Evolutionary conservation across 805 yeast genomes (phyloP), one percentile per base, ranked within the genome.

Genomic region (Saccharomycopsis sp.): DNA sequence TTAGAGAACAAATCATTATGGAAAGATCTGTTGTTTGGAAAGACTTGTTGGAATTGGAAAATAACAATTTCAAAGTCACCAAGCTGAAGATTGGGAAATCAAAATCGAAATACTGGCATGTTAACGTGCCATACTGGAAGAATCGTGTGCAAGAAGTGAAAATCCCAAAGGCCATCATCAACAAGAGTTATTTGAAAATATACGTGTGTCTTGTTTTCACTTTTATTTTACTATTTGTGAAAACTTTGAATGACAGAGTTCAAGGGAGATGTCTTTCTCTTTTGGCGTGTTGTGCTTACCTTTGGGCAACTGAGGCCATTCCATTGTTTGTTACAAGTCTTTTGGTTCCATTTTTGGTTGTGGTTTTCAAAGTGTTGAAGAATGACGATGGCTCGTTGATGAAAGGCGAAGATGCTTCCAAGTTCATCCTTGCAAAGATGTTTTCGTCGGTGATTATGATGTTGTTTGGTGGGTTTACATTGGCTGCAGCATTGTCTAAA

Each of bases 241-340:
- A 79, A 5, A 80, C 86, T 0, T 75, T 81, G 48, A 44, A 54
- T 8, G 69, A 70, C 20, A 76, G 75, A 49, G 65, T 61, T 4
- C 83, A 81, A 51, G 84, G 65, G 46, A 75, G 86, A 53, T 86
- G 97, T 61, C 71, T 89, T 55, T 95, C 96, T 0, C 65, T 89
- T 5, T 68, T 92, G 36, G 70, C 82, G 3, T 75, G 83, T 51
- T 78, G 94, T 1, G 89, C 97, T 0, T 57, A 88, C 37, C 64
- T 89, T 18, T 89, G 98, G 98, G 96, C 97, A 0, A 84, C 96
- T 8, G 98, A 89, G 56, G 74, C 95, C 0, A 75, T 89, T 49
- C 98, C 98, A 5, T 64, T 89, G 34, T 92, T 86, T 60, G 94
- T 82, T 12, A 89, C 98, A 1, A 80, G 96, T 0, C 59, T 89